These are phyloP conservation scores for Paecilomyces niveus DNA, from an alignment of 2,329 filamentous ascomycete genomes.

Conservation along the genomic window DNA sequence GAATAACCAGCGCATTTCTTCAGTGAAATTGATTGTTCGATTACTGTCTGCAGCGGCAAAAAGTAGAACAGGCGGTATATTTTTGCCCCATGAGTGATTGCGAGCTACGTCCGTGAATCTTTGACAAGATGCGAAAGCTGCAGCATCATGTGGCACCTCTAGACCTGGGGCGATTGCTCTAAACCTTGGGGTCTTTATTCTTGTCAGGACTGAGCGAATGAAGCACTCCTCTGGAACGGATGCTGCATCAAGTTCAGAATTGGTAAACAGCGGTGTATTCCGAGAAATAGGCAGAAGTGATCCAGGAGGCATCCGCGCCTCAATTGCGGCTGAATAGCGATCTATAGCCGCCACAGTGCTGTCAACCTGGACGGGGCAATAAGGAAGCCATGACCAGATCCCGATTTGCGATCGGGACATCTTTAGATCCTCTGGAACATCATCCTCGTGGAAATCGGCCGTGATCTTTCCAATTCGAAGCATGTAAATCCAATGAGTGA, in stretches of 20 bases:
- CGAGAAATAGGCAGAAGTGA: neutral
- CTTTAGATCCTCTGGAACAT: neutral
- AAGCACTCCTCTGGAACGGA: constrained; percentile 3
- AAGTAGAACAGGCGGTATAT: neutral
- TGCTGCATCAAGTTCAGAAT: constrained; percentile 3
- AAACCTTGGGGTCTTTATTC: constrained; percentile 2
- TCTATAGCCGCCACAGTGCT: constrained; percentile 1
- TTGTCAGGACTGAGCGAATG: constrained; percentile 2
- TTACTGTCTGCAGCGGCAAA: neutral
- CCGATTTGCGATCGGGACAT: neutral
- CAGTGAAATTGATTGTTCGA: neutral
- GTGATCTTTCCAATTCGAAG: constrained; percentile 3
- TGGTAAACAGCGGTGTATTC: neutral
- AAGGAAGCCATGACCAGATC: constrained; percentile 3
- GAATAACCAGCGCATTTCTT: neutral
- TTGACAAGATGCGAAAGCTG: constrained; percentile 1
- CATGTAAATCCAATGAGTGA: constrained; percentile 7
- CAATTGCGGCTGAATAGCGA: constrained; percentile 1
- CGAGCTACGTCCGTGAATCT: neutral
- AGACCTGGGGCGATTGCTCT: constrained; percentile 3
- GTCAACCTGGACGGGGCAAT: constrained; percentile 2
- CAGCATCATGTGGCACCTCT: constrained; percentile 2
- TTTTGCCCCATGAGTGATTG: neutral
- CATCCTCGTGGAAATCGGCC: neutral
- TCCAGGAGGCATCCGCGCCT: neutral